Percentiles rank a stretch among this genome's conserved stretches.
Conservation (phyloP, 2,329 filamentous ascomycete genomes). For the Pestalotiopsis sp. region DNA sequence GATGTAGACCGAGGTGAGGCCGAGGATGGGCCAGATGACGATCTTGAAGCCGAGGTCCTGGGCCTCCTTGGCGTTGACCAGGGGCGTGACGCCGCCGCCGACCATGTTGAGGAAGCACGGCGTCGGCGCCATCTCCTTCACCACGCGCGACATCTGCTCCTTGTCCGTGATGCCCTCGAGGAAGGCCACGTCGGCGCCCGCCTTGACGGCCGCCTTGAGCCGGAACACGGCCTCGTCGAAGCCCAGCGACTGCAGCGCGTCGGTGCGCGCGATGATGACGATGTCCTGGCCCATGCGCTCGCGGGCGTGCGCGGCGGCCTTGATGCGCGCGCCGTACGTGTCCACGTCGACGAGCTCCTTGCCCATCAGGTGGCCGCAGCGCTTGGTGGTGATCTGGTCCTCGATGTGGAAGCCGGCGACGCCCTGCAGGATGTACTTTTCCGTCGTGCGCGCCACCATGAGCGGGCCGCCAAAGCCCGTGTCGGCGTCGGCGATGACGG, state of each 20-base stretch:
- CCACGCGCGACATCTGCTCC: conserved; percentile 43
- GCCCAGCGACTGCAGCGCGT: conserved; percentile 52
- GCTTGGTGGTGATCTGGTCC: conserved; percentile 37
- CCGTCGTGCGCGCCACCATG: conserved; percentile 53
- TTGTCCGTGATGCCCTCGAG: conserved; percentile 52
- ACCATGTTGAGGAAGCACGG: conserved; percentile 36
- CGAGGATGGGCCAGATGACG: conserved; percentile 34
- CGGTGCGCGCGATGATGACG: conserved; percentile 60
- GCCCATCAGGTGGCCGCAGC: conserved; percentile 38
- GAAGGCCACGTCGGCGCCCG: conserved; percentile 56
- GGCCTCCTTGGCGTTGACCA: conserved; percentile 29
- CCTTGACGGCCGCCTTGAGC: conserved; percentile 45
- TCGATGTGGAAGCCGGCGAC: conserved; percentile 34
- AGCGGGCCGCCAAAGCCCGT: conserved; percentile 57
- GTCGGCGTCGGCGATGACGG: conserved; percentile 64
- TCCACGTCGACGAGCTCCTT: conserved; percentile 33
- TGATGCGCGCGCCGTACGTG: conserved; percentile 31
- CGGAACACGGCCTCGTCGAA: conserved; percentile 53
- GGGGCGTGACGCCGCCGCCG: conserved; percentile 33
- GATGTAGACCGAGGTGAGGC: conserved; percentile 32
- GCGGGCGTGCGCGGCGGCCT: conserved; percentile 35
- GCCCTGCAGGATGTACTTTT: conserved; percentile 29
- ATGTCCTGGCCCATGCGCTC: conserved; percentile 48
- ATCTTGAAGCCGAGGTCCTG: conserved; percentile 31
- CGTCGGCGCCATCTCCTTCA: conserved; percentile 35